Conservation (phyloP, 2,329 filamentous ascomycete genomes). For the Colletotrichum melonis region DNA sequence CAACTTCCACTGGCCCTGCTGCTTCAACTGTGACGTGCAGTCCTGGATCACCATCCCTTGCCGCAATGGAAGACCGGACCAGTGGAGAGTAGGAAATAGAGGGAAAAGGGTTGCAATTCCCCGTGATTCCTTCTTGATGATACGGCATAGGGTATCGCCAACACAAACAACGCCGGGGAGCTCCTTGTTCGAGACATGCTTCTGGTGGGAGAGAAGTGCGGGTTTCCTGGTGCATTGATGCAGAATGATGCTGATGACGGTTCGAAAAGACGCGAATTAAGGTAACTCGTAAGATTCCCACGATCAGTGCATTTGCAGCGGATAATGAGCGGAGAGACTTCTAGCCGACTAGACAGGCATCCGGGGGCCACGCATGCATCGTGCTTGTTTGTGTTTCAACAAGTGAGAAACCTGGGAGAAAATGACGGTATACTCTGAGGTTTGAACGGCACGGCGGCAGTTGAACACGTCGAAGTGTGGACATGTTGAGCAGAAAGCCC, state of each 20-base stretch:
- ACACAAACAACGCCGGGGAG: neutral
- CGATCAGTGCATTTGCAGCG: constrained; percentile 9
- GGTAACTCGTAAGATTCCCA: constrained; percentile 20
- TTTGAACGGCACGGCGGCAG: constrained; percentile 26
- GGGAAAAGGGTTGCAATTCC: constrained; percentile 7
- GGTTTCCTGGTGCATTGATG: neutral
- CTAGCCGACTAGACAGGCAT: constrained; percentile 23
- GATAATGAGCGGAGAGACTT: constrained; percentile 16
- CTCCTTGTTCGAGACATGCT: neutral
- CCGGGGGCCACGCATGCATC: constrained; percentile 6
- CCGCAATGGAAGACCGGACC: constrained; percentile 7
- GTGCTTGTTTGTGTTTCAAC: neutral
- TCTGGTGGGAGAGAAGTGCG: neutral
- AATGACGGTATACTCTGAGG: constrained; percentile 1
- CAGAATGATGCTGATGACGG: constrained; percentile 10
- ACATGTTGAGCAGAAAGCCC: constrained; percentile 17
- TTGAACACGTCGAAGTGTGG: constrained; percentile 24
- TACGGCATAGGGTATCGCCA: constrained; percentile 18
- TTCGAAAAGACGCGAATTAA: neutral
- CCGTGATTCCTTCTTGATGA: neutral
- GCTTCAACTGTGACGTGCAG: constrained; percentile 20
- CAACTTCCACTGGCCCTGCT: constrained; percentile 16
- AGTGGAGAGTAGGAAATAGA: neutral
- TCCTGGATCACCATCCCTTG: constrained; percentile 9
- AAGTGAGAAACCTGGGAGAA: neutral